Evolutionary conservation across 345 rosid species (phyloP), one percentile per base, ranked within the genome.

Genomic region (Euphorbia pulcherrima): DNA sequence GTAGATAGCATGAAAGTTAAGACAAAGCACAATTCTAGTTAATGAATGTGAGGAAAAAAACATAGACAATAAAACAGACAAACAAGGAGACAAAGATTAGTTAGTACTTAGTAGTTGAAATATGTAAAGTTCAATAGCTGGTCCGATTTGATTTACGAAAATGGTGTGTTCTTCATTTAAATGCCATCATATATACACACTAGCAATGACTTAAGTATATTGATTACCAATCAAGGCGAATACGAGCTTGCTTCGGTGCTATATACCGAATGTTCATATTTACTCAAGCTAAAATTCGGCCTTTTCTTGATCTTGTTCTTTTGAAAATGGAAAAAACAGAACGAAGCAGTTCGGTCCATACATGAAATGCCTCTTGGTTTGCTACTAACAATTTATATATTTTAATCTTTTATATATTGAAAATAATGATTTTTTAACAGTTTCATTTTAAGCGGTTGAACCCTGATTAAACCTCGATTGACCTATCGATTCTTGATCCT

Each of bases 171-270:
- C 24, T 47, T 55, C 52, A 73, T 79, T 76, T 73, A 73, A 73
- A 63, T 30, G 71, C 64, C 53, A 59, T 41, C 55, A 57, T 76
- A 79, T 79, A 61, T 76, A 73, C n/a, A n/a, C 76, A 80, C 37
- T 37, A 64, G 70, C 69, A 33, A 23, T 41, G 30, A 69, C 13
- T n/a, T n/a, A 47, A 48, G 27, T 44, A 37, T 55, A 35, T 48
- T 18, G 46, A 30, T 41, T 13, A 27, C 20, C 44, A 8, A 44
- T 72, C 75, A 83, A 40, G 77, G 80, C 21, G 84, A 80, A 67
- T 58, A 78, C 33, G 85, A 83, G 78, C 86, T 82, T 48, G 84
- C 84, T 64, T 86, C 90, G 0, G 76, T 83, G 82, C 86, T 83
- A 60, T 83, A 86, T 65, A 80, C 59, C 1, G 90, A 86, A 67